These are phyloP conservation scores for Solanum chacoense DNA, from an alignment of 305 asterid genomes.

Conservation along the genomic window DNA sequence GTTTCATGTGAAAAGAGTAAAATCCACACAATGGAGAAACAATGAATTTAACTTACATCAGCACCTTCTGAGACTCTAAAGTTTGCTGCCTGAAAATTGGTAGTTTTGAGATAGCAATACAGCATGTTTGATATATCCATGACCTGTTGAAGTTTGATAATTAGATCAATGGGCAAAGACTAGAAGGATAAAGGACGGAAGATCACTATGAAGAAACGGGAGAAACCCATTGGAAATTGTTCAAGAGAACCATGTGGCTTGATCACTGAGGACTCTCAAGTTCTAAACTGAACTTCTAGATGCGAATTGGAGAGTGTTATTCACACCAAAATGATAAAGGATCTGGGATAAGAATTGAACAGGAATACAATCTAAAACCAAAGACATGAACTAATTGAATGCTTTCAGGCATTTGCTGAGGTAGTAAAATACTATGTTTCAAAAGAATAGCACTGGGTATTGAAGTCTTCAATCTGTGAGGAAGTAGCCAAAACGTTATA, in stretches of 20 bases:
- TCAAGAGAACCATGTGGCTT: not conserved
- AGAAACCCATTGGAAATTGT: not conserved
- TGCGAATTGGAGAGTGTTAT: not conserved
- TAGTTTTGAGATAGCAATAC: conserved; percentile 26
- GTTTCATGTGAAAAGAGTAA: conserved; percentile 1
- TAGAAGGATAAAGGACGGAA: not conserved
- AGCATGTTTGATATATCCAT: conserved; percentile 59
- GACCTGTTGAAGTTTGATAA: conserved; percentile 32
- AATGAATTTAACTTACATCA: conserved; percentile 36
- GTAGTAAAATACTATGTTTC: not conserved
- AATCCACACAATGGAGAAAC: conserved; percentile 1
- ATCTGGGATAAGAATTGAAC: not conserved
- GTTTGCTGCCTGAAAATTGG: conserved; percentile 38
- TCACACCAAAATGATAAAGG: not conserved
- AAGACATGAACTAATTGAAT: not conserved
- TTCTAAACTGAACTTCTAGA: not conserved
- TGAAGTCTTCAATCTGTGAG: not conserved
- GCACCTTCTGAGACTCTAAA: conserved; percentile 22
- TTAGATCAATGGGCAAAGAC: not conserved
- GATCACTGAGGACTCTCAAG: not conserved
- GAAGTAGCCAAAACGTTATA: not conserved
- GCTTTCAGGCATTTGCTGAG: not conserved
- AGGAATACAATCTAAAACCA: not conserved
- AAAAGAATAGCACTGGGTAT: not conserved
- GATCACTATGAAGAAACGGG: not conserved